A percentile compares a stretch with the other conserved stretches of the same genome.
phyloP scores from a whole-genome alignment of 164 flowering plant genomes.

The Paratinospora sagittata region DNA sequence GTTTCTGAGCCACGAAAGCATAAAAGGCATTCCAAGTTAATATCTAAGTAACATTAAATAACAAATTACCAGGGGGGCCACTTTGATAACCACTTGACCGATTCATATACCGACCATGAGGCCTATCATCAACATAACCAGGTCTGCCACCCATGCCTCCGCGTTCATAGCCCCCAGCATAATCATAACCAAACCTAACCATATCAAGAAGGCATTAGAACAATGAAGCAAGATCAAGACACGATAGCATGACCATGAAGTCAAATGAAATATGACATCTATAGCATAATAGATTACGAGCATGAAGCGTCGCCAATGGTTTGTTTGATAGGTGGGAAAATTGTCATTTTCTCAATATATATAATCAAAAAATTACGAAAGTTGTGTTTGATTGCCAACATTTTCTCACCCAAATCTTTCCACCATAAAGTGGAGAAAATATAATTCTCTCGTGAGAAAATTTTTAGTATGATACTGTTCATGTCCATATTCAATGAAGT shows the following conservation, averaged over 20 bases:
- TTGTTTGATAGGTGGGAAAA: no score
- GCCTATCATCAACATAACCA: conserved; percentile 77
- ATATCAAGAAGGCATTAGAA: conserved; percentile 7
- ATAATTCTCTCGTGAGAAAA: no score
- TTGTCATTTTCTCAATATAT: no score
- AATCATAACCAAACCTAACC: conserved; percentile 70
- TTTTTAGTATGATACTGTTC: no score
- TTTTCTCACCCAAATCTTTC: no score
- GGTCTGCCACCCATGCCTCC: conserved; percentile 58
- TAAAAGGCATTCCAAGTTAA: background rate
- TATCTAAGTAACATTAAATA: background rate
- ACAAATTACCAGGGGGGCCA: conserved; percentile 43
- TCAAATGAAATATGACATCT: background rate
- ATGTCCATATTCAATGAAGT: no score
- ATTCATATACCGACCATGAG: conserved; percentile 62
- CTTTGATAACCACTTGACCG: conserved; percentile 63
- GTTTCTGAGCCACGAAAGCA: no score
- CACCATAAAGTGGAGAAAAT: no score
- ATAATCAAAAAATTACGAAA: no score
- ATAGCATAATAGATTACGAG: no score
- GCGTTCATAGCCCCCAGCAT: conserved; percentile 74
- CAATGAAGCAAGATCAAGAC: background rate
- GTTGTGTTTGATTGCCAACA: no score
- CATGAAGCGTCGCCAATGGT: no score
- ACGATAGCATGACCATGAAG: background rate